phyloP scores from a whole-genome alignment of 1,284 basidiomycete genomes.

The Blastosporella zonata region DNA sequence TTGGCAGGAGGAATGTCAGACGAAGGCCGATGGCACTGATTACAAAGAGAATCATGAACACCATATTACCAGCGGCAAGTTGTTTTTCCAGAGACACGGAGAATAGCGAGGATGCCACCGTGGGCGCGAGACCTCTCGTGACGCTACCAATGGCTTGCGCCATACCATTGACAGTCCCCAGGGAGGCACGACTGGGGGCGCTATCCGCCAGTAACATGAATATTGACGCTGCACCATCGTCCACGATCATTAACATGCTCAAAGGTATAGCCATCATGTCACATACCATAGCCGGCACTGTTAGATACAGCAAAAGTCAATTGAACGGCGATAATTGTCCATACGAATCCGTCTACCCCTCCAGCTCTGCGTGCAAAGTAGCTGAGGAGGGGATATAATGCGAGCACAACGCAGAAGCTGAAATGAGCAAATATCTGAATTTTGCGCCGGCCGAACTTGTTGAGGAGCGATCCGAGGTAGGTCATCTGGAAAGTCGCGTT shows the following conservation, averaged over 20 bases:
- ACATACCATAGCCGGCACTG: conserved; percentile 30
- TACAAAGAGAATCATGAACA: conserved; percentile 29
- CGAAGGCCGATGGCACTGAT: conserved; percentile 26
- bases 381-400: conserved; percentile 28
- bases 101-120: conserved; percentile 34
- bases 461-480: conserved; percentile 25
- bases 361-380: conserved; percentile 26
- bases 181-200: conserved; percentile 30
- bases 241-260: conserved; percentile 4
- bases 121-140: conserved; percentile 49
- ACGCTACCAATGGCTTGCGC: conserved; percentile 50
- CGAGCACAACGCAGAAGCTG: conserved; percentile 22
- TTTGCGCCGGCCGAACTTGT: conserved; percentile 26
- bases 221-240: conserved; percentile 25
- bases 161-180: conserved; percentile 52
- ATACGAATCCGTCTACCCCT: conserved; percentile 26
- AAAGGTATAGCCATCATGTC: not conserved
- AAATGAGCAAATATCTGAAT: conserved; percentile 23
- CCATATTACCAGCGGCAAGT: conserved; percentile 30
- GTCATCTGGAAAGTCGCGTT: conserved; percentile 55
- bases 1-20: conserved; percentile 23
- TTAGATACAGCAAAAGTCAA: conserved; percentile 22
- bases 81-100: conserved; percentile 30
- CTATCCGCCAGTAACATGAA: conserved; percentile 32
- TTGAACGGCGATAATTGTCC: conserved; percentile 29